phyloP scores from a whole-genome alignment of 768 basidiomycete genomes.

The Sarcomyxa edulis region DNA sequence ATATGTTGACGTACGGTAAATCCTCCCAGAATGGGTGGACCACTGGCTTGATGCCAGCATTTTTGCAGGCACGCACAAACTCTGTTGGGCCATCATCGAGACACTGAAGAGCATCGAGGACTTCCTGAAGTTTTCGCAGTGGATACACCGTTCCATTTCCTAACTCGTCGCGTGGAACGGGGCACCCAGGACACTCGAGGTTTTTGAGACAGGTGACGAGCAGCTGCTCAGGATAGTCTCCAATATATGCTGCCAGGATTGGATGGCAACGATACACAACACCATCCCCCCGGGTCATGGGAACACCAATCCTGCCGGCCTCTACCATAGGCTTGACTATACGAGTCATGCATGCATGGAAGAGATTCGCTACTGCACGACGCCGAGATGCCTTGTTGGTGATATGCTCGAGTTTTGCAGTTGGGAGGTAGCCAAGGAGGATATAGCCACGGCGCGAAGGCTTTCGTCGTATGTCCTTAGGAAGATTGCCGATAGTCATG shows the following conservation, averaged over 20 bases:
- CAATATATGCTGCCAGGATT: conserved; percentile 32
- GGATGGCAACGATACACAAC: conserved; percentile 23
- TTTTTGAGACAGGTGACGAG: conserved; percentile 23
- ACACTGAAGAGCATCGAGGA: conserved; percentile 13
- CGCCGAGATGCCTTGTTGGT: conserved; percentile 16
- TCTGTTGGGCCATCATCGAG: conserved; percentile 8
- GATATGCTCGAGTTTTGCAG: conserved; percentile 24
- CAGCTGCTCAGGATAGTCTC: conserved; percentile 41
- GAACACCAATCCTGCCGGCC: conserved; percentile 17
- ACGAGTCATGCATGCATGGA: conserved; percentile 27
- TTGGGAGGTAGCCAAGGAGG: conserved; percentile 35
- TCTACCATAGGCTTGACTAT: conserved; percentile 24
- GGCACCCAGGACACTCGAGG: conserved; percentile 23
- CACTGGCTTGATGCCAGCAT: conserved; percentile 19
- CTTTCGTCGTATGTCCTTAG: conserved; percentile 31
- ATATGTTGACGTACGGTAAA: conserved; percentile 35
- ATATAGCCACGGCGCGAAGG: conserved; percentile 27
- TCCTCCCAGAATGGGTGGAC: conserved; percentile 34
- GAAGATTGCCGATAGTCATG: conserved; percentile 41
- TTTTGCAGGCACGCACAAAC: conserved; percentile 13
- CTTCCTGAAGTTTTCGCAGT: conserved; percentile 9
- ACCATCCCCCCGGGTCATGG: conserved; percentile 29
- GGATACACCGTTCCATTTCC: conserved; percentile 7
- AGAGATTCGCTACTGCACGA: conserved; percentile 20
- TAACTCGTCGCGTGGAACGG: conserved; percentile 11